A percentile compares a stretch with the other conserved stretches of the same genome.
Conservation (phyloP, 1,284 basidiomycete genomes). For the Quambalaria eucalypti region DNA sequence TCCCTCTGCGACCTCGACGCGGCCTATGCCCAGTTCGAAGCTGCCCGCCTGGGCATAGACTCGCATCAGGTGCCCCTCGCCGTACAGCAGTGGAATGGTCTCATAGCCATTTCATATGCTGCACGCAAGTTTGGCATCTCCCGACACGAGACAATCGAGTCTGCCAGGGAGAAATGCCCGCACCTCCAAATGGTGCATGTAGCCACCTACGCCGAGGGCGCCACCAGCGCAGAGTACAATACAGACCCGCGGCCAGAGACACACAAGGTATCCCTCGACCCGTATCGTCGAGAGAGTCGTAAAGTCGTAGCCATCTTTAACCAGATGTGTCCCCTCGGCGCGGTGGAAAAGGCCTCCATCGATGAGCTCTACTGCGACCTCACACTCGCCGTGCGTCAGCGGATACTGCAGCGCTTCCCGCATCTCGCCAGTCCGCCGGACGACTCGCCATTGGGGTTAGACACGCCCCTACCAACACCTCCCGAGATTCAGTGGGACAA, state of each 20-base stretch:
- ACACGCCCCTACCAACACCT: conserved; percentile 72
- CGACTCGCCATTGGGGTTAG: conserved; percentile 62
- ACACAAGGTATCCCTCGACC: conserved; percentile 92
- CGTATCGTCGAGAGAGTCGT: conserved; percentile 78
- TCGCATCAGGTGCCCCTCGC: conserved; percentile 65
- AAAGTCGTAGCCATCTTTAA: conserved; percentile 83
- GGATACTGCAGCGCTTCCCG: conserved; percentile 52
- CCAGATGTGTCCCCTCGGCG: conserved; percentile 60
- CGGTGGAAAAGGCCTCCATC: conserved; percentile 56
- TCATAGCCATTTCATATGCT: conserved; percentile 91
- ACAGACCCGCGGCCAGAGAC: conserved; percentile 68
- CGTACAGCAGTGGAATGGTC: conserved; percentile 77
- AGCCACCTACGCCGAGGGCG: conserved; percentile 73
- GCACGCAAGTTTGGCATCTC: conserved; percentile 83
- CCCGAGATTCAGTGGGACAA: conserved; percentile 59
- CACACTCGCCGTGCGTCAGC: conserved; percentile 39
- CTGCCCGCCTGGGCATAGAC: conserved; percentile 67
- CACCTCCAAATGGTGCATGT: conserved; percentile 79
- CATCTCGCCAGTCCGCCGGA: conserved; percentile 63
- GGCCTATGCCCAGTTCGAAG: conserved; percentile 63
- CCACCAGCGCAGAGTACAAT: conserved; percentile 74
- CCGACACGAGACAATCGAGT: conserved; percentile 48
- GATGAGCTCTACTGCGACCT: conserved; percentile 51
- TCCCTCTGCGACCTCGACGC: conserved; percentile 67
- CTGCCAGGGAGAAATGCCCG: conserved; percentile 73